phyloP scores from a whole-genome alignment of 352 stramenopile genomes.

The Pythium rhizo-oryzae region DNA sequence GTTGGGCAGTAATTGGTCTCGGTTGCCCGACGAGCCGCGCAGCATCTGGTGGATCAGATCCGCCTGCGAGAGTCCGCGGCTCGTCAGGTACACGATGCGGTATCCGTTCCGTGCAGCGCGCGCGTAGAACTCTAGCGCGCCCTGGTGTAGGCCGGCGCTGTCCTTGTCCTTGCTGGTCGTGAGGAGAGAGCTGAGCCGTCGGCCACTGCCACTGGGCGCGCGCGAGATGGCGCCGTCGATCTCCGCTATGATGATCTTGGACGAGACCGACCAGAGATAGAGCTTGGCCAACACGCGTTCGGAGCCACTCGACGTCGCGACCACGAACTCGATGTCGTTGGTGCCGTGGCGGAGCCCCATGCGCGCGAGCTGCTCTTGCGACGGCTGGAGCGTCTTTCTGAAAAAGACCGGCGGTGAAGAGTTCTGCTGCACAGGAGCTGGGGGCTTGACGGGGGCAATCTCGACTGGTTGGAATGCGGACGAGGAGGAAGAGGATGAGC shows the following conservation, averaged over 20 bases:
- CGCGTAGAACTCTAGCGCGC: constrained; percentile 76
- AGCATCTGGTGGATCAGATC: constrained; percentile 53
- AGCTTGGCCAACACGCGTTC: constrained; percentile 59
- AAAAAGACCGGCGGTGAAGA: constrained; percentile 31
- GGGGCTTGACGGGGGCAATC: neutral
- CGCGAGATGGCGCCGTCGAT: constrained; percentile 80
- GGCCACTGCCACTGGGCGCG: constrained; percentile 28
- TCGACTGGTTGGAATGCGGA: constrained; percentile 25
- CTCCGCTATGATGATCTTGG: constrained; percentile 83
- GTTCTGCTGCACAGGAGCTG: neutral
- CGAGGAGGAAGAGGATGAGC: neutral
- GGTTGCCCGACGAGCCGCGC: constrained; percentile 26
- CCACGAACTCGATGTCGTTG: constrained; percentile 78
- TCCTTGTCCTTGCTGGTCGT: constrained; percentile 53
- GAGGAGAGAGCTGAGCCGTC: constrained; percentile 36
- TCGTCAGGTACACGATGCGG: constrained; percentile 80
- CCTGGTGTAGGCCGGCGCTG: constrained; percentile 47
- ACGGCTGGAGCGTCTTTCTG: constrained; percentile 65
- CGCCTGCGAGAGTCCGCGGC: constrained; percentile 56
- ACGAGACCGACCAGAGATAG: constrained; percentile 71
- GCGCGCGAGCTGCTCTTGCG: constrained; percentile 52
- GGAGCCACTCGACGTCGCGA: constrained; percentile 29
- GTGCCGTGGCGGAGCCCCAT: constrained; percentile 64
- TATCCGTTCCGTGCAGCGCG: constrained; percentile 75
- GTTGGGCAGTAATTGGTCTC: constrained; percentile 49